Conservation (phyloP, 208 protist species). For the Polymyxa betae region DNA sequence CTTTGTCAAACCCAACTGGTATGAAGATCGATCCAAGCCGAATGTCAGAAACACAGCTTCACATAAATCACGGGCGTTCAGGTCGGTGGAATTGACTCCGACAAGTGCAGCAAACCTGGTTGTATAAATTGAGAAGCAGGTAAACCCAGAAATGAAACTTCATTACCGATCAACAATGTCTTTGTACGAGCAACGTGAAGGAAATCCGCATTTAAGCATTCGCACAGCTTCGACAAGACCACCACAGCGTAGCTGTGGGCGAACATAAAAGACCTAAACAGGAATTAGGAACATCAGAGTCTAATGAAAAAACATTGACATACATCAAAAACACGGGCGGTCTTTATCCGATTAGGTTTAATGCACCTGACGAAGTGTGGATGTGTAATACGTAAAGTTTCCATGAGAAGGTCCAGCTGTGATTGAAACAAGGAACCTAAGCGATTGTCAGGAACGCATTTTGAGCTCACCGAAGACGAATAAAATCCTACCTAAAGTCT, state of each 20-base stretch:
- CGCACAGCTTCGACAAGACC: slow-evolving; percentile 50
- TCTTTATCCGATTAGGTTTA: slow-evolving; percentile 77
- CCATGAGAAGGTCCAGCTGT: slow-evolving; percentile 59
- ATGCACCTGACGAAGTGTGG: slow-evolving; percentile 77
- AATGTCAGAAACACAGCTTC: slow-evolving; percentile 43
- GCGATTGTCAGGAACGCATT: no score
- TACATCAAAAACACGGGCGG: slow-evolving; percentile 24
- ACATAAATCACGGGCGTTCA: slow-evolving; percentile 34
- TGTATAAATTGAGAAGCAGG: neutral
- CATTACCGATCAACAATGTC: neutral
- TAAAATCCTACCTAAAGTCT: neutral
- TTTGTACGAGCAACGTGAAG: slow-evolving; percentile 25
- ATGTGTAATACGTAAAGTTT: slow-evolving; percentile 59
- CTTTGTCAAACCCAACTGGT: slow-evolving; percentile 48
- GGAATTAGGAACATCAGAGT: neutral
- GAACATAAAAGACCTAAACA: slow-evolving; percentile 23
- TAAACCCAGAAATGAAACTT: neutral
- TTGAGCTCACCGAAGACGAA: no score
- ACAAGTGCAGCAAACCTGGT: slow-evolving; percentile 3
- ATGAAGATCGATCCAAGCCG: slow-evolving; percentile 38
- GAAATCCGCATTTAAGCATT: slow-evolving; percentile 52
- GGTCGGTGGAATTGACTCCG: neutral
- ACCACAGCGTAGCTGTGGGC: slow-evolving; percentile 48
- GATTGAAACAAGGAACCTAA: slow-evolving; percentile 44
- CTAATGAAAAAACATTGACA: neutral